Conservation (phyloP, 2,329 filamentous ascomycete species). For the Nannizzia gypsea region DNA sequence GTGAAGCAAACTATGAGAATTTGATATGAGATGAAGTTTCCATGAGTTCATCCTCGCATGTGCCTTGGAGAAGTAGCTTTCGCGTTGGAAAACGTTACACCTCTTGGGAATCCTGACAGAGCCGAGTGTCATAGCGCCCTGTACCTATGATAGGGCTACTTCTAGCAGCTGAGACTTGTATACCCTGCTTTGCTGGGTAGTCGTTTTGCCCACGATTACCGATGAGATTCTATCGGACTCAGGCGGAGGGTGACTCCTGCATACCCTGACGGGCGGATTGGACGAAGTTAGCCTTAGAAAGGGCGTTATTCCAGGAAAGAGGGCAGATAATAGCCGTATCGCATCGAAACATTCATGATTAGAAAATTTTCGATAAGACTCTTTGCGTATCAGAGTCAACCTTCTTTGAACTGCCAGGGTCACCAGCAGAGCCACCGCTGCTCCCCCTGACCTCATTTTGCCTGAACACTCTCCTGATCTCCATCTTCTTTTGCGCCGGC, state of each 20-base stretch:
- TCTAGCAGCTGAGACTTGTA: no score
- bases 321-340: neutral
- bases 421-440: slow-evolving; percentile 7
- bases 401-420: slow-evolving; percentile 17
- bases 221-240: neutral
- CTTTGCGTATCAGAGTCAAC: slow-evolving; percentile 29
- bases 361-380: slow-evolving; percentile 38
- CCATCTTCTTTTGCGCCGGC: slow-evolving; percentile 13
- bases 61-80: no score
- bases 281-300: neutral
- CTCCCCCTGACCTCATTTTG: slow-evolving; percentile 30
- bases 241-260: neutral
- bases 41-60: no score
- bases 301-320: no score
- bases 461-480: slow-evolving; percentile 27
- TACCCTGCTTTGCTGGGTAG: no score
- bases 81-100: no score
- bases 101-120: no score
- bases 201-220: no score
- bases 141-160: no score
- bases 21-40: no score
- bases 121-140: no score
- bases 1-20: no score
- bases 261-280: neutral
- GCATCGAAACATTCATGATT: neutral